These are phyloP conservation scores for Umbelopsis sp. DNA, from an alignment of 192 early-diverging fungal species.

Conservation along the genomic window DNA sequence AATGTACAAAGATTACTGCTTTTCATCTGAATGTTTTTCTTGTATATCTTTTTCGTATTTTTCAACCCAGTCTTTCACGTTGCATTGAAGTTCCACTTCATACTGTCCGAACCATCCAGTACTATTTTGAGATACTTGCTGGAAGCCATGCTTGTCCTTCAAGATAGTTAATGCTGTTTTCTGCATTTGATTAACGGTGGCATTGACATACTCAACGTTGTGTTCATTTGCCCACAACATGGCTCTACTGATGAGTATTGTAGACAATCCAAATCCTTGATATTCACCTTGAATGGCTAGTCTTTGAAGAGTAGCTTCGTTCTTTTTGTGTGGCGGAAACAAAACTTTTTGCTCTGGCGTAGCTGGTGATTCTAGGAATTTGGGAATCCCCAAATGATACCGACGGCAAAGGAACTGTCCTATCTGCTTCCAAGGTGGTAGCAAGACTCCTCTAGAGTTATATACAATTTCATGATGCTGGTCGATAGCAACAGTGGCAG, in stretches of 20 bases:
- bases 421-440: conserved; percentile 20
- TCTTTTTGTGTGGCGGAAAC: conserved; percentile 19
- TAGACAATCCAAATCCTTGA: conserved; percentile 30
- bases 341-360: not conserved
- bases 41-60: conserved; percentile 15
- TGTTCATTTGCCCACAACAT: conserved; percentile 30
- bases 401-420: not conserved
- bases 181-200: conserved; percentile 26
- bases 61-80: conserved; percentile 27
- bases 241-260: conserved; percentile 28
- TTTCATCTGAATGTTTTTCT: conserved; percentile 16
- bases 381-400: conserved; percentile 15
- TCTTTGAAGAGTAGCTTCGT: conserved; percentile 29
- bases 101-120: conserved; percentile 24
- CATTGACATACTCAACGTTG: conserved; percentile 26
- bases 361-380: not conserved
- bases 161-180: conserved; percentile 13
- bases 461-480: conserved; percentile 20
- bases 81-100: not conserved
- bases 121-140: not conserved
- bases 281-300: conserved; percentile 30
- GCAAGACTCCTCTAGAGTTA: not conserved
- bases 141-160: conserved; percentile 19
- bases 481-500: conserved; percentile 36
- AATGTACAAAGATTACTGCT: conserved; percentile 1